A percentile compares a stretch with the other conserved stretches of the same genome.
Conservation (phyloP, 306 rosid genomes). For the Trifolium repens region DNA sequence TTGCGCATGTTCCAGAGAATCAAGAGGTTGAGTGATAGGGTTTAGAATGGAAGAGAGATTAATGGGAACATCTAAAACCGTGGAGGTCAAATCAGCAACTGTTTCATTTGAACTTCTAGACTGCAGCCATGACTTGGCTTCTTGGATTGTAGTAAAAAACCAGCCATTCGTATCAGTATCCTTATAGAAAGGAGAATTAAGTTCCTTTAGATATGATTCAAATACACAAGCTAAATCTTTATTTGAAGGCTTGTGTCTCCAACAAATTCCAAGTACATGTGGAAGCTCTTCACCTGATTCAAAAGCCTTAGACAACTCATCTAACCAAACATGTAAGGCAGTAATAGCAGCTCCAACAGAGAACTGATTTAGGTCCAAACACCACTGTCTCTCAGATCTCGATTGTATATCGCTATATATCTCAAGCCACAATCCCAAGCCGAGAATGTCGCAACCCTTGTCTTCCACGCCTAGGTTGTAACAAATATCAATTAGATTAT, state of each 20-base stretch:
- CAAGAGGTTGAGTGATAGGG: too few relatives aligned
- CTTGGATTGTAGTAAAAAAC: constrained; percentile 80
- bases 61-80: constrained; percentile 8
- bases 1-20: too few relatives aligned
- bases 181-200: constrained; percentile 80
- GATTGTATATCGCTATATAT: constrained; percentile 74
- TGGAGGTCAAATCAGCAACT: constrained; percentile 37
- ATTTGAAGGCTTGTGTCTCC: constrained; percentile 71
- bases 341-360: constrained; percentile 86
- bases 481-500: constrained; percentile 83
- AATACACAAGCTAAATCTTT: constrained; percentile 56
- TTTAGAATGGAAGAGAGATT: too few relatives aligned
- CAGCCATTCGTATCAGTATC: constrained; percentile 74
- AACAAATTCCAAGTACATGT: constrained; percentile 77
- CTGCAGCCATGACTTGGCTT: constrained; percentile 76
- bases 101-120: constrained; percentile 57
- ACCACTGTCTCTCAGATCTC: constrained; percentile 74
- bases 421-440: constrained; percentile 61
- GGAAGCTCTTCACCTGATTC: constrained; percentile 79
- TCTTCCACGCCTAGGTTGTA: constrained; percentile 60
- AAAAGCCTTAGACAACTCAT: constrained; percentile 67
- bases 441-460: constrained; percentile 68
- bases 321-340: constrained; percentile 81
- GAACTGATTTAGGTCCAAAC: constrained; percentile 78
- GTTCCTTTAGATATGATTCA: constrained; percentile 76